Base-by-base conservation (phyloP, 345 rosid genomes). In the Salix arbutifolia region DNA sequence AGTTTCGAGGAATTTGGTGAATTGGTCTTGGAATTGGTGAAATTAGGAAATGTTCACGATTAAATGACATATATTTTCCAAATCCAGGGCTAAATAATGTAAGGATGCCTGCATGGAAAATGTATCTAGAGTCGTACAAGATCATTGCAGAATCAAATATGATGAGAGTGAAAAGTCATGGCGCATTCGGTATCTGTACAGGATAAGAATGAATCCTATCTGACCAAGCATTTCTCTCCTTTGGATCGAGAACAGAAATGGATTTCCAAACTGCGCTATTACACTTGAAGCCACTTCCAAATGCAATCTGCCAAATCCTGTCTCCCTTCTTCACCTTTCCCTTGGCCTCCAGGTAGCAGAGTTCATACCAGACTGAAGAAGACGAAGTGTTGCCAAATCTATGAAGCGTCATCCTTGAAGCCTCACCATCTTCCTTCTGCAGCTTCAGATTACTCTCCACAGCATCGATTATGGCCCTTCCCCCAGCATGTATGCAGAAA, bases 301-400 rank as follows among this genome's bases (percentile, higher is more conserved):
- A 89, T n/a, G 91, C 86, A 58, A 90, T 86, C 74, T 79, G 92
- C 91, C 89, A 81, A n/a, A 88, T 77, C 25, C 75, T 38, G 46
- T 89, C 92, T 71, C 86, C 92, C 75, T 60, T 86, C 81, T 73
- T 86, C 85, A 90, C 78, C 81, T 74, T 83, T 33, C 83, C 91
- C 84, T 91, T 88, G 0, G 90, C 86, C 75, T 89, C 89, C 30
- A 89, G 82, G 70, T 91, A 91, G 69, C 89, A 84, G 53, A 91
- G 89, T 75, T 89, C 91, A 73, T 91, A 91, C 95, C 95, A 91
- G 66, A 88, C n/a, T 0, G 90, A 88, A 74, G 92, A 91, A 23
- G 94, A 86, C 9, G 94, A 89, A 14, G 91, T 89, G 75, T 89
- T 90, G 12, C 91, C 94, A 72, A 83, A 91, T 30, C 92, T 82